Evolutionary conservation across 768 basidiomycete genomes (phyloP).

Genomic region (Boletus tylopilopsis): DNA sequence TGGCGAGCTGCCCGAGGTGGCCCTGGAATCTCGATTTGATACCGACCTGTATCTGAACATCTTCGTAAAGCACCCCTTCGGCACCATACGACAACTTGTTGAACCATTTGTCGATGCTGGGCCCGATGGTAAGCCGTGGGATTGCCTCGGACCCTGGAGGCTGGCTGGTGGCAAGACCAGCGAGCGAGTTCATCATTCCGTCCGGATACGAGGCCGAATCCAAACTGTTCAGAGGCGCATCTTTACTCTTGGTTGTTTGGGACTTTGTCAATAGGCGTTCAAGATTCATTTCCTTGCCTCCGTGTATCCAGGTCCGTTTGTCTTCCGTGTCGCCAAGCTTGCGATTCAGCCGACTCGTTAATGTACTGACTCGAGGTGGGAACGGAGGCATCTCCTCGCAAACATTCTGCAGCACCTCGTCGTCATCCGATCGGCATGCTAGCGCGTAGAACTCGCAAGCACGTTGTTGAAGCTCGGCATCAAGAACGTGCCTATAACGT

Average conservation of each 20-base stretch:
- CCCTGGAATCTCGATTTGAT: constrained; percentile 96
- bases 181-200: constrained; percentile 70
- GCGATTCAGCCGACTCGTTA: constrained; percentile 81
- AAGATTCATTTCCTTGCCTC: constrained; percentile 88
- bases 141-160: constrained; percentile 14
- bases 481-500: constrained; percentile 94
- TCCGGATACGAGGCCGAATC: constrained; percentile 38
- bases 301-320: constrained; percentile 92
- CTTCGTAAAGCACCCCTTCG: constrained; percentile 95
- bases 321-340: constrained; percentile 93
- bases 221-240: constrained; percentile 34
- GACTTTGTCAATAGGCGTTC: constrained; percentile 65
- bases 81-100: constrained; percentile 72
- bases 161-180: constrained; percentile 53
- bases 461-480: constrained; percentile 95
- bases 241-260: constrained; percentile 38
- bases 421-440: constrained; percentile 79
- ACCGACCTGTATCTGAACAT: constrained; percentile 92
- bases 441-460: constrained; percentile 97
- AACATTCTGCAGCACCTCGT: constrained; percentile 88
- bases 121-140: constrained; percentile 59
- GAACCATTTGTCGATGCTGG: constrained; percentile 87
- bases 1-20: constrained; percentile 87
- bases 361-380: constrained; percentile 89
- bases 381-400: constrained; percentile 99